Evolutionary conservation across 2,329 filamentous ascomycete species (phyloP), one percentile per base, ranked within the genome.

Genomic region (Rhynchosporium graminicola): DNA sequence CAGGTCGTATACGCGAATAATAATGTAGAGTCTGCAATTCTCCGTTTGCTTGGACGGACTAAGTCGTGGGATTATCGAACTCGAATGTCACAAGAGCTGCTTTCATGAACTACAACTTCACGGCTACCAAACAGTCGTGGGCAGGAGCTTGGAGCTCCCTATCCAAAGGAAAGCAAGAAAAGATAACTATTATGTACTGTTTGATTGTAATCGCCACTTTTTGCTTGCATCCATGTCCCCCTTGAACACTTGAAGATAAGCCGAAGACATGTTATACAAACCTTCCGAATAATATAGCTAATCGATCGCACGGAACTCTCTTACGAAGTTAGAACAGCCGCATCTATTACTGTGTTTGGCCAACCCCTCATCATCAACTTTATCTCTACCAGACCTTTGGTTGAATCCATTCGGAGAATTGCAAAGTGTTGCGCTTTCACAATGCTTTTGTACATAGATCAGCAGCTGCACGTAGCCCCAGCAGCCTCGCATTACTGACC

Each of bases 41-140:
- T 47, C 42, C 26, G 46, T 65, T 61, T 69, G 52, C 63, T 68
- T 67, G 68, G 68, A 65, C 65, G 59, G 46, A 48, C 56, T 65
- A 62, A 64, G 61, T 63, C 45, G 36, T 20, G 43, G 45, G 13
- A 51, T 43, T 26, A 57, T 54, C 57, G 56, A 45, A 45, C 40
- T 33, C 38, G 50, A 54, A 31, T 3, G 31, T 54, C 50, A 54
- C 33, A 33, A 54, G 28, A 62, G 56, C 56, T 59, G 50, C 42
- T 43, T 38, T 15, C 48, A 48, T 38, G 40, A 56, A 56, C 38
- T n/a, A 28, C 26, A 26, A 28, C 33, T 8, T 36, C n/a, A 33
- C 33, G n/a, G 50, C 50, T 38, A 40, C 13, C 50, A 40, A 54
- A 40, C 38, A 33, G 38, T 26, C 10, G 33, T 28, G 33, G 33